Conservation (phyloP, 768 basidiomycete genomes). For the Gyrodon lividus region DNA sequence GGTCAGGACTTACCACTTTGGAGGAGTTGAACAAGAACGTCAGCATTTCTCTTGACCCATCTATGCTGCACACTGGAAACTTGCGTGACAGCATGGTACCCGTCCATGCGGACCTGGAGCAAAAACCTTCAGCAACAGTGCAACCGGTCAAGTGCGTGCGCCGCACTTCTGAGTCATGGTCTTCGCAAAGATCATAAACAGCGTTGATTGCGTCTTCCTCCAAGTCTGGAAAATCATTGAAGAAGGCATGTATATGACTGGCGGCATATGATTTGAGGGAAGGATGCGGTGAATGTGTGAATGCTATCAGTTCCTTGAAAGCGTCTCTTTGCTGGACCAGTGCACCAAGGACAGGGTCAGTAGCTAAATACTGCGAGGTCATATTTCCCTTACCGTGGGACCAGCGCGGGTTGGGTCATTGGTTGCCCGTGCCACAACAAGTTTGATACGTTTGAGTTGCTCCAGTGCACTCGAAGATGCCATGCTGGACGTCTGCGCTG, state of each 20-base stretch:
- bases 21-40: constrained; percentile 71
- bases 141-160: constrained; percentile 3
- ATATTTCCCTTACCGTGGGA: constrained; percentile 34
- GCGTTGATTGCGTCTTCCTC: constrained; percentile 75
- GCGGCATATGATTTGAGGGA: constrained; percentile 58
- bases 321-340: constrained; percentile 47
- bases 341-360: constrained; percentile 9
- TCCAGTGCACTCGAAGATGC: constrained; percentile 19
- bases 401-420: constrained; percentile 39
- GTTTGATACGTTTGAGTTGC: constrained; percentile 21
- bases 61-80: constrained; percentile 48
- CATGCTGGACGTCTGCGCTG: constrained; percentile 13
- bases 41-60: constrained; percentile 69
- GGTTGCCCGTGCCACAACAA: constrained; percentile 46
- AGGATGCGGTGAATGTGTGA: constrained; percentile 47
- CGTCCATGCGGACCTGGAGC: constrained; percentile 62
- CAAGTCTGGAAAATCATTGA: constrained; percentile 68
- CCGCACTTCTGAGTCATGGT: constrained; percentile 52
- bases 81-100: constrained; percentile 59
- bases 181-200: constrained; percentile 78
- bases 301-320: constrained; percentile 51
- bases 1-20: constrained; percentile 59
- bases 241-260: constrained; percentile 52
- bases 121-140: constrained; percentile 5
- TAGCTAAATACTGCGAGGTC: not conserved